Base-by-base conservation (phyloP, 179 eudicot genomes). In the Silene noctiflora region DNA sequence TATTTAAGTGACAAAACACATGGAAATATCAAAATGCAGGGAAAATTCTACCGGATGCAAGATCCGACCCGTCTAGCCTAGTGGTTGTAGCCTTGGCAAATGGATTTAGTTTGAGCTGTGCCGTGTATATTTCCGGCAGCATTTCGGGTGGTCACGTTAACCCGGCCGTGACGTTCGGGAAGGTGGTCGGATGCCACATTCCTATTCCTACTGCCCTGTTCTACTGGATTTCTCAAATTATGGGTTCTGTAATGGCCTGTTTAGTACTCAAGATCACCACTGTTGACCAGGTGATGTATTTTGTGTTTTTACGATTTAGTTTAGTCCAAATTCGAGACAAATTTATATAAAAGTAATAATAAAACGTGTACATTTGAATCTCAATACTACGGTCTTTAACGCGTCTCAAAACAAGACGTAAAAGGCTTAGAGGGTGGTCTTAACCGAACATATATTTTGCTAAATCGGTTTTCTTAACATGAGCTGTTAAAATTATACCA, bases 101-200 rank as follows among this genome's bases (percentile, higher is more conserved):
- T 20, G 90, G 89, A 29, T 91, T 93, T 51, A 86, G 89, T 0
- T 75, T 91, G 6, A 51, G 86, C 9, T 84, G 85, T 17, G 89
- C 98, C 0, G 89, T 88, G 1, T 89, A 88, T 51, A 77, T 91
- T 3, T 69, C 98, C 3, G 70, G 85, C n/a, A 78, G 74, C 62
- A 24, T 86, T 24, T 93, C 98, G 12, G 96, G 94, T 0, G 96
- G 97, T 13, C 96, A 92, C 24, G 88, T 88, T 13, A 92, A 92
- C 78, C 97, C 96, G 22, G 97, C 96, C 0, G 94, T 92, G 46
- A 92, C 97, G 1, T 92, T 92, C 10, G 97, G 86, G 13, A 90
- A 81, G 88, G 94, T 88, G 11, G 85, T 94, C 1, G 94, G 97
- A 9, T 85, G 97, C 22, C 97, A 86, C 84, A 76, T 94, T 12